Evolutionary conservation across 1,284 basidiomycete genomes (phyloP).

Genomic region (Thecaphora thlaspeos): DNA sequence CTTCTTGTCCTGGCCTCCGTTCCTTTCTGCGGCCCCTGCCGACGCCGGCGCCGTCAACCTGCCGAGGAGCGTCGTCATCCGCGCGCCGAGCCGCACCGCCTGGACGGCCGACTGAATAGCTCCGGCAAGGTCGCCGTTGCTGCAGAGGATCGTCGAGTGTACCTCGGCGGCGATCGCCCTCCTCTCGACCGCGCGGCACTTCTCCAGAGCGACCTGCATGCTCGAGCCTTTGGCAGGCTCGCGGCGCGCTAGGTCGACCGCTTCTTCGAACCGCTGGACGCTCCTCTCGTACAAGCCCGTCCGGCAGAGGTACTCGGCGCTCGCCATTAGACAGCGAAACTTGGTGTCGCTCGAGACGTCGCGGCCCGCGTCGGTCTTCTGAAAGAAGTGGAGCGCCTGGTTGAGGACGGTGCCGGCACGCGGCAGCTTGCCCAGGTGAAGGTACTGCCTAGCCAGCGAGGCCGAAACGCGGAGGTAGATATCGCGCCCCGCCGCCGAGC

Average conservation of each 20-base stretch:
- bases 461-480: conserved; percentile 24
- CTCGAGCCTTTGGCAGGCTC: conserved; percentile 8
- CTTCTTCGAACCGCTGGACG: conserved; percentile 17
- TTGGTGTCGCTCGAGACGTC: conserved; percentile 22
- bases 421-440: conserved; percentile 19
- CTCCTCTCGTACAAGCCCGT: conserved; percentile 14
- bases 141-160: conserved; percentile 17
- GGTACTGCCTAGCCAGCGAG: conserved; percentile 15
- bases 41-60: conserved; percentile 10
- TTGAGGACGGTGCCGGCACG: conserved; percentile 20
- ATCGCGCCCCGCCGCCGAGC: conserved; percentile 5
- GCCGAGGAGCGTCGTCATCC: conserved; percentile 12
- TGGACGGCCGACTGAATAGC: conserved; percentile 20
- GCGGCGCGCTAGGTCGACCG: conserved; percentile 16
- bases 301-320: conserved; percentile 14
- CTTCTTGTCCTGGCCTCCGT: conserved; percentile 6
- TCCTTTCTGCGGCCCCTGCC: too few relatives aligned
- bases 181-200: conserved; percentile 16
- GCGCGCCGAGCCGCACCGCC: conserved; percentile 23
- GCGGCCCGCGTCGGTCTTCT: neutral
- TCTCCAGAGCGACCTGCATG: conserved; percentile 17
- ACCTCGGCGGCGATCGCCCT: conserved; percentile 24
- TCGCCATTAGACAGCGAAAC: conserved; percentile 25
- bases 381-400: neutral
- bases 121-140: conserved; percentile 19